Percentiles rank a stretch among this genome's conserved stretches.
Evolutionary conservation across 2,329 filamentous ascomycete genomes (phyloP).

Genomic region (Pseudocercospora pini-densiflorae): DNA sequence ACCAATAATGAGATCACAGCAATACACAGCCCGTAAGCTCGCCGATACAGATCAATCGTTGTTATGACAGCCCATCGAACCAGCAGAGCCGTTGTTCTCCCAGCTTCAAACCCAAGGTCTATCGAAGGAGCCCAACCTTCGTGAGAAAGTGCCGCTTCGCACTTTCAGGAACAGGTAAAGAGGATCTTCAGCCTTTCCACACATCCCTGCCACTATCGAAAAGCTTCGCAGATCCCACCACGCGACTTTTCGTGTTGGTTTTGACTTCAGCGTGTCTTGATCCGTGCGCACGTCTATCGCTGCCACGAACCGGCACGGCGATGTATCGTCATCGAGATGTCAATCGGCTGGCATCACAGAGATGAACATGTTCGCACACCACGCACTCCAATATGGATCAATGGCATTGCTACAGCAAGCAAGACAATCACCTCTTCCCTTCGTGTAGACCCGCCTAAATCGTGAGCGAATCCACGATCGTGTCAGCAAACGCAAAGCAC

Average conservation of each 20-base stretch:
- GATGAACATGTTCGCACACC: no score
- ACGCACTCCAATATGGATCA: no score
- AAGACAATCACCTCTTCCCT: not conserved
- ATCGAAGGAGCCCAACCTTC: slow-evolving; percentile 1
- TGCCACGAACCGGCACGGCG: no score
- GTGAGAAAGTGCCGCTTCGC: not conserved
- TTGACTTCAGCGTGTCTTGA: not conserved
- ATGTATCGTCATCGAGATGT: no score
- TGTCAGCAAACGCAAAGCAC: not conserved
- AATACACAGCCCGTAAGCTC: not conserved
- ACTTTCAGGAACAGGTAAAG: not conserved
- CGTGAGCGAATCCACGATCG: no score
- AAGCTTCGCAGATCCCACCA: not conserved
- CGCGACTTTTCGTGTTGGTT: slow-evolving; percentile 5
- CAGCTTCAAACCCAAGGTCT: not conserved
- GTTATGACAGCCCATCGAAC: not conserved
- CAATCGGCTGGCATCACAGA: no score
- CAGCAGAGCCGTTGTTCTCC: not conserved
- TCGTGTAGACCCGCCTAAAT: not conserved
- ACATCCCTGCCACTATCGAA: slow-evolving; percentile 2
- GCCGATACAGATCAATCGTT: not conserved
- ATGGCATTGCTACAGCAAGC: no score
- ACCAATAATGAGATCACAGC: not conserved
- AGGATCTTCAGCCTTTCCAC: not conserved
- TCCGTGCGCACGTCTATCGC: not conserved